Conservation (phyloP, 176 grass and related monocot genomes). For the Sorghum bicolor region Sorghum_bicolor_NCBIv3 NC_012871.2:19789501-19790000, state of each 20-base stretch:
- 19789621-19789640: background rate
- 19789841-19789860: slow-evolving; percentile 53
- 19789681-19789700: no score
- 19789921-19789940: slow-evolving; percentile 92
- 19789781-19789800: background rate
- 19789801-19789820: background rate
- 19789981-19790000: slow-evolving; percentile 95
- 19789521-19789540: background rate
- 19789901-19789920: slow-evolving; percentile 90
- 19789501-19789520: background rate
- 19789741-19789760: background rate
- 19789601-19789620: no score
- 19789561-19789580: background rate
- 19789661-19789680: no score
- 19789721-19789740: no score
- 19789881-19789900: slow-evolving; percentile 93
- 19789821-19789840: slow-evolving; percentile 75
- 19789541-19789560: background rate
- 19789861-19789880: slow-evolving; percentile 86
- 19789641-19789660: no score
- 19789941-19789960: slow-evolving; percentile 74
- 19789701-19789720: no score
- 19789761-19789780: background rate
- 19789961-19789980: slow-evolving; percentile 52
- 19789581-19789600: no score